Conservation (phyloP, 179 eudicot species). For the Drosera spatulata region DNA sequence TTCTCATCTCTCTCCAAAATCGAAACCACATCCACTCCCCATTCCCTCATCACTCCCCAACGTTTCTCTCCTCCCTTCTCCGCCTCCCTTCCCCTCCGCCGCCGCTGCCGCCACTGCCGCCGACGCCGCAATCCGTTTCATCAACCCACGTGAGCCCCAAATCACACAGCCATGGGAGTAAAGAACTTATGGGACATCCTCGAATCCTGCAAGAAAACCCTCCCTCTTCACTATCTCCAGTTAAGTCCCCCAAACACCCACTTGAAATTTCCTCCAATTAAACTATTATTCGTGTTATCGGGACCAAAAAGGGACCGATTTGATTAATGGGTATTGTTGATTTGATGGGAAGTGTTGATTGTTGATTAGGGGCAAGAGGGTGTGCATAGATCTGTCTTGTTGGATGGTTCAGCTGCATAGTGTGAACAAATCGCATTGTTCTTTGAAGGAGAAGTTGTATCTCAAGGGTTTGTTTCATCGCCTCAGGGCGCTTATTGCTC, state of each 20-base stretch:
- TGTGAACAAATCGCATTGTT: conserved; percentile 54
- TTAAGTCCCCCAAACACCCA: conserved; percentile 19
- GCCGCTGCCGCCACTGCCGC: too few relatives aligned
- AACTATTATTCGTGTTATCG: neutral
- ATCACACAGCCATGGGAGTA: conserved; percentile 55
- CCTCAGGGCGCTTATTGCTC: conserved; percentile 80
- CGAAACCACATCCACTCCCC: too few relatives aligned
- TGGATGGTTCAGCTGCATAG: conserved; percentile 93
- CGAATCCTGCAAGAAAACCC: conserved; percentile 89
- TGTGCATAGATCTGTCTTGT: conserved; percentile 89
- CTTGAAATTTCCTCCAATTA: neutral
- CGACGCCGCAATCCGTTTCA: too few relatives aligned
- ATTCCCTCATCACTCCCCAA: too few relatives aligned
- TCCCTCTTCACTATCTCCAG: conserved; percentile 94
- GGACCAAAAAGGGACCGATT: neutral
- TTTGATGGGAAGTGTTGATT: neutral
- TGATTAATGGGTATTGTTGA: neutral
- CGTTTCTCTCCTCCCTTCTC: too few relatives aligned
- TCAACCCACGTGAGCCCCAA: neutral
- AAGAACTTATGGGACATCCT: conserved; percentile 85
- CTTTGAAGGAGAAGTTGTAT: conserved; percentile 67
- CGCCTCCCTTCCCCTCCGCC: too few relatives aligned
- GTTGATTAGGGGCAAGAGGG: conserved; percentile 70
- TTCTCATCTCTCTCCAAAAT: too few relatives aligned
- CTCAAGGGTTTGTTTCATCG: conserved; percentile 88